Evolutionary conservation across 2,329 filamentous ascomycete species (phyloP).

Genomic region (Lecanosticta acicola): DNA sequence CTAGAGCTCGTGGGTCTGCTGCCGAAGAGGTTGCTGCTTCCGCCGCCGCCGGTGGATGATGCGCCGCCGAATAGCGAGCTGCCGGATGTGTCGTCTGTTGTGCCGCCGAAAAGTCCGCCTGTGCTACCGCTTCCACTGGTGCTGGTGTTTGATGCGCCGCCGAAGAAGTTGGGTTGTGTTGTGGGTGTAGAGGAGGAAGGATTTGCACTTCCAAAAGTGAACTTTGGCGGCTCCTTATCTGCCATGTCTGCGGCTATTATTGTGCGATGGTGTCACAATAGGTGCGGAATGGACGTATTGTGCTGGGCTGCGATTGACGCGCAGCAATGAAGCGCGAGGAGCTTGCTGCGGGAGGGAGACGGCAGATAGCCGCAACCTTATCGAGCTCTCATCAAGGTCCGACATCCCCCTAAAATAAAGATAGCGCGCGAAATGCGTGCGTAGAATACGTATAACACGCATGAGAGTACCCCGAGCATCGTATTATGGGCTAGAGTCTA

Average conservation of each 20-base stretch:
- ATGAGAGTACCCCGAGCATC: no score
- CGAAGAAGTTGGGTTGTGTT: background rate
- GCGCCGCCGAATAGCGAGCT: slow-evolving; percentile 5
- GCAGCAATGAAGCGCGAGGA: background rate
- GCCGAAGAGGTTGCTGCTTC: slow-evolving; percentile 4
- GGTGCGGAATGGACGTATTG: background rate
- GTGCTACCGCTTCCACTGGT: background rate
- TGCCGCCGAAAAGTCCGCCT: slow-evolving; percentile 1
- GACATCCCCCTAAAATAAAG: no score
- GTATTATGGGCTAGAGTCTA: no score
- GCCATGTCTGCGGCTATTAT: slow-evolving; percentile 15
- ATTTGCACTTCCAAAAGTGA: slow-evolving; percentile 12
- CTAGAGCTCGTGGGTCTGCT: background rate
- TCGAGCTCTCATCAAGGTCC: no score
- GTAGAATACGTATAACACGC: no score
- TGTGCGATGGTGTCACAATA: background rate
- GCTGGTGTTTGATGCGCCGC: slow-evolving; percentile 2
- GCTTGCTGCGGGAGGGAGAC: no score
- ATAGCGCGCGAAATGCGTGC: no score
- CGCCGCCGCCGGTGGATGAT: background rate
- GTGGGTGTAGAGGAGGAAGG: slow-evolving; percentile 3
- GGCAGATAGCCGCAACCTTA: no score
- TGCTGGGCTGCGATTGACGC: background rate
- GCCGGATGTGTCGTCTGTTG: background rate
- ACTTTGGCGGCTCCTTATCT: slow-evolving; percentile 14